Evolutionary conservation across 108 stramenopile genomes (phyloP).

Genomic region (Heterococcus sp.): DNA sequence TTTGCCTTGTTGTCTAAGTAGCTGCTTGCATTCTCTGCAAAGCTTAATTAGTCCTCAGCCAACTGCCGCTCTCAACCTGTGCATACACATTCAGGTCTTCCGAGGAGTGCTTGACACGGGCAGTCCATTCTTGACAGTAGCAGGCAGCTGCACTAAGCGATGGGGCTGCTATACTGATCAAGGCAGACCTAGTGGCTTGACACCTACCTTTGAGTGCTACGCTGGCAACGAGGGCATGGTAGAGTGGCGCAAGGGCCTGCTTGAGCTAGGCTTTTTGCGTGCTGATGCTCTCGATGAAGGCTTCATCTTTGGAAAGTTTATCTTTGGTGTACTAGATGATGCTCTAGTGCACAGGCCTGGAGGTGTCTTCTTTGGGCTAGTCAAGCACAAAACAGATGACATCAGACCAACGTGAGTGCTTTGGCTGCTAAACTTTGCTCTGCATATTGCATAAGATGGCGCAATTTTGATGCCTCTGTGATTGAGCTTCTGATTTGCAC

Average conservation of each 20-base stretch:
- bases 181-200: neutral
- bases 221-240: neutral
- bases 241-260: neutral
- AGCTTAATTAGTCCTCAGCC: neutral
- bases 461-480: too few relatives aligned
- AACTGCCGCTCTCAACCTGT: neutral
- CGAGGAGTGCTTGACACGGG: conserved; percentile 3
- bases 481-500: too few relatives aligned
- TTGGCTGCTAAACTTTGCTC: too few relatives aligned
- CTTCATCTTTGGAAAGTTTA: conserved; percentile 1
- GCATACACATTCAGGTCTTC: neutral
- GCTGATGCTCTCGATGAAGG: neutral
- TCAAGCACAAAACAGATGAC: conserved; percentile 55
- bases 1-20: neutral
- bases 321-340: conserved; percentile 55
- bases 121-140: neutral
- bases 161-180: neutral
- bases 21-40: neutral
- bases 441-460: too few relatives aligned
- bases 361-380: conserved; percentile 64
- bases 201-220: neutral
- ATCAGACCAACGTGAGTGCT: conserved; percentile 55
- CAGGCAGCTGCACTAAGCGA: neutral
- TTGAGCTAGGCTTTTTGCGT: neutral
- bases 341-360: conserved; percentile 57